A percentile compares a stretch with the other conserved stretches of the same genome.
These are phyloP conservation scores for Pythium monospermum DNA, from an alignment of 352 stramenopile genomes.

Conservation along the genomic window DNA sequence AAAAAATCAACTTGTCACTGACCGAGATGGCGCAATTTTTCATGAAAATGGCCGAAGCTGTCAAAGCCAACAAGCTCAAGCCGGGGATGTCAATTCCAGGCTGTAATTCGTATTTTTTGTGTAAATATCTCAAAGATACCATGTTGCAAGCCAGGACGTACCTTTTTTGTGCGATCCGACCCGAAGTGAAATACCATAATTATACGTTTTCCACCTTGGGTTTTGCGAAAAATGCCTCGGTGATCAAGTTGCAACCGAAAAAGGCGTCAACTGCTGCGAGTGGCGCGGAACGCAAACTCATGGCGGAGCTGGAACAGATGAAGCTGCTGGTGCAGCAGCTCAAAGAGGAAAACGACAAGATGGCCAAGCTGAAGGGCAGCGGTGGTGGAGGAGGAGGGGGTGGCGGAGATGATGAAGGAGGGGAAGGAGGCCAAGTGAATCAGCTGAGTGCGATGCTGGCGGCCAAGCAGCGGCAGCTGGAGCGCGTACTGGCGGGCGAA, in stretches of 20 bases:
- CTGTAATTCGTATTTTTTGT: conserved; percentile 94
- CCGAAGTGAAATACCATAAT: conserved; percentile 90
- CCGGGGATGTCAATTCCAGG: conserved; percentile 89
- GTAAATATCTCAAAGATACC: conserved; percentile 95
- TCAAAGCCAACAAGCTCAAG: conserved; percentile 94
- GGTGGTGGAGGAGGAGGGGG: conserved; percentile 20
- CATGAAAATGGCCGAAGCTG: conserved; percentile 95
- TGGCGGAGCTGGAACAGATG: conserved; percentile 93
- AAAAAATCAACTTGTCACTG: conserved; percentile 95
- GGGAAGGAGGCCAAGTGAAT: conserved; percentile 42
- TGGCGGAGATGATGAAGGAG: conserved; percentile 26
- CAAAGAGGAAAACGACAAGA: conserved; percentile 79
- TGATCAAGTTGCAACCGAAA: conserved; percentile 95
- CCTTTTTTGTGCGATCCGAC: conserved; percentile 91
- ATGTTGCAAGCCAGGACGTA: conserved; percentile 93
- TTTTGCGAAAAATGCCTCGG: conserved; percentile 92
- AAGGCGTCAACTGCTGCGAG: conserved; percentile 89
- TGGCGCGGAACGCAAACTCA: conserved; percentile 90
- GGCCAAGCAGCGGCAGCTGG: conserved; percentile 67
- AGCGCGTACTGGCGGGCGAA: conserved; percentile 58
- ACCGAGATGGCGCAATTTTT: conserved; percentile 96
- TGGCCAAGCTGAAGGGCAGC: conserved; percentile 43
- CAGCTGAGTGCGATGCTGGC: conserved; percentile 62
- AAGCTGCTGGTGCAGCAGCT: conserved; percentile 83
- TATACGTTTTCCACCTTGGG: conserved; percentile 94